Conservation (phyloP, 345 rosid species). For the Brassica cretica region DNA sequence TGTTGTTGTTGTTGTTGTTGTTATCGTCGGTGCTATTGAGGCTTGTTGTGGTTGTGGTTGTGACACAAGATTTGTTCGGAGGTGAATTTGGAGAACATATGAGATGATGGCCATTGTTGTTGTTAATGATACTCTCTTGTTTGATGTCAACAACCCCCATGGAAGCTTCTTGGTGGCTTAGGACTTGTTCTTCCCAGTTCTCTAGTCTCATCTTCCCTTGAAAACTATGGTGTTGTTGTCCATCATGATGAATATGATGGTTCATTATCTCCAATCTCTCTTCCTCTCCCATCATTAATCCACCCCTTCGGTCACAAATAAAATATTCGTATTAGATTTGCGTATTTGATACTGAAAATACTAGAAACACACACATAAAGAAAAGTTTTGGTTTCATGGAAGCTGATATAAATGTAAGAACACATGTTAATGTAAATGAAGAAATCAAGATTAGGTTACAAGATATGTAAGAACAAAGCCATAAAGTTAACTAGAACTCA, state of each 20-base stretch:
- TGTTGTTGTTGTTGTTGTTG: slow-evolving; percentile 20
- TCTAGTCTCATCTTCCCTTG: slow-evolving; percentile 56
- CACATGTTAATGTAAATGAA: not conserved
- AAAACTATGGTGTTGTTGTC: slow-evolving; percentile 35
- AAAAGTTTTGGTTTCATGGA: not conserved
- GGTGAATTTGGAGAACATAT: slow-evolving; percentile 56
- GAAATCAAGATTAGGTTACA: slow-evolving; percentile 14
- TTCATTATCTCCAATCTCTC: slow-evolving; percentile 45
- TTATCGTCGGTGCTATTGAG: slow-evolving; percentile 37
- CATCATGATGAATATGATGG: slow-evolving; percentile 32
- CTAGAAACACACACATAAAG: not conserved
- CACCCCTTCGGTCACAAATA: slow-evolving; percentile 48
- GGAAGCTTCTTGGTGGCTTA: slow-evolving; percentile 54
- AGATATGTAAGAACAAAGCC: slow-evolving; percentile 11
- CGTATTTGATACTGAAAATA: not conserved
- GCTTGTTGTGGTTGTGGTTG: slow-evolving; percentile 49
- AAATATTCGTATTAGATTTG: slow-evolving; percentile 14
- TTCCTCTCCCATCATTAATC: slow-evolving; percentile 64
- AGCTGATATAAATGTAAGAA: not conserved
- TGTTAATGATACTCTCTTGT: slow-evolving; percentile 60
- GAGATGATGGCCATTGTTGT: slow-evolving; percentile 41
- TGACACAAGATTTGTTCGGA: slow-evolving; percentile 60
- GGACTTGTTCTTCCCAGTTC: slow-evolving; percentile 65
- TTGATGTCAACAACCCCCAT: slow-evolving; percentile 47
- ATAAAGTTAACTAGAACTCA: slow-evolving; percentile 15